Evolutionary conservation across 1,284 basidiomycete species (phyloP).

Genomic region (Moesziomyces sp.): DNA sequence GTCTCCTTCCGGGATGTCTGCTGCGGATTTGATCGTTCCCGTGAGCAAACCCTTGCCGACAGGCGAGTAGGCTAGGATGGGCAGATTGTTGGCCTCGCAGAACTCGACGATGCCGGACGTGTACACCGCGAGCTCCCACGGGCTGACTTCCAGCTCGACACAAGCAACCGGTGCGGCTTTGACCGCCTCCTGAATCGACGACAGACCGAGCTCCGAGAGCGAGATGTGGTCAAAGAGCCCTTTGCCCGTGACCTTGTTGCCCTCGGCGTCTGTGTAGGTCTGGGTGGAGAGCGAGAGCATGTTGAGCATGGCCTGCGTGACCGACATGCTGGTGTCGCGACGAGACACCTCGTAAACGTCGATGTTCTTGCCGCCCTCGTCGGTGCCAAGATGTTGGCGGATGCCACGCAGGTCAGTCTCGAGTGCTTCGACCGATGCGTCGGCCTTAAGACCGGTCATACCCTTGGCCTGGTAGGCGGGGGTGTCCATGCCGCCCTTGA

Average conservation of each 20-base stretch:
- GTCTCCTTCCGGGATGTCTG: conserved; percentile 73
- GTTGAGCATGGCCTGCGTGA: conserved; percentile 51
- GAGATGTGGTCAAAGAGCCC: conserved; percentile 60
- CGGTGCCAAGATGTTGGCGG: conserved; percentile 44
- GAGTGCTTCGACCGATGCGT: conserved; percentile 35
- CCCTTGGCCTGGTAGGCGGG: conserved; percentile 26
- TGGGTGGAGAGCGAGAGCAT: conserved; percentile 43
- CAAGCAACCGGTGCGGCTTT: conserved; percentile 70
- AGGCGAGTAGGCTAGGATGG: conserved; percentile 74
- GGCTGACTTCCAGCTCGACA: conserved; percentile 76
- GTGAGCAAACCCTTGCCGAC: conserved; percentile 72
- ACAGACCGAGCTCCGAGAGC: conserved; percentile 56
- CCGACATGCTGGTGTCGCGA: conserved; percentile 19
- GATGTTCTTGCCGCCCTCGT: conserved; percentile 52
- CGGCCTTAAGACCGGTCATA: conserved; percentile 32
- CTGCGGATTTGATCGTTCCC: conserved; percentile 72
- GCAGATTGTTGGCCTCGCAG: conserved; percentile 71
- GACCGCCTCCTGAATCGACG: conserved; percentile 50
- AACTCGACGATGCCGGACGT: conserved; percentile 68
- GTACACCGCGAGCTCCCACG: conserved; percentile 72
- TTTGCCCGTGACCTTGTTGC: conserved; percentile 40
- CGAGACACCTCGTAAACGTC: conserved; percentile 60
- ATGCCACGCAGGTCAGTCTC: conserved; percentile 45
- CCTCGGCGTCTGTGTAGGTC: conserved; percentile 31
- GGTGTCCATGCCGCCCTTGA: conserved; percentile 70